Conservation (phyloP, 2,329 filamentous ascomycete species). For the Hysterium pulicare region DNA sequence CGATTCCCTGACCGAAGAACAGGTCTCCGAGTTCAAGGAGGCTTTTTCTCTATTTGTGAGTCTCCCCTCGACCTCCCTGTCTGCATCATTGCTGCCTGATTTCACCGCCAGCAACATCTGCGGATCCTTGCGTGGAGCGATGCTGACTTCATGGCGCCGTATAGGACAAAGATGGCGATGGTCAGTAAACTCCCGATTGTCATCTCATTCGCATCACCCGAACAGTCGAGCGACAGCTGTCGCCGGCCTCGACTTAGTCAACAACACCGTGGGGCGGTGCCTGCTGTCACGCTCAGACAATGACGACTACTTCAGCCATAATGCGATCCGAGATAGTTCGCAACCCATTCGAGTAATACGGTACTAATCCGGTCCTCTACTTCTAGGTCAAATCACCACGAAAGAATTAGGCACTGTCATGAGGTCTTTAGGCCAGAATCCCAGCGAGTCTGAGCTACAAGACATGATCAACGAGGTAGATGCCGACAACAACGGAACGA, state of each 20-base stretch:
- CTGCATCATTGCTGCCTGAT: slow-evolving; percentile 21
- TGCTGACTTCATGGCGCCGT: slow-evolving; percentile 2
- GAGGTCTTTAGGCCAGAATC: slow-evolving; percentile 61
- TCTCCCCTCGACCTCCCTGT: slow-evolving; percentile 25
- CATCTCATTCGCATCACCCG: background rate
- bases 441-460: slow-evolving; percentile 60
- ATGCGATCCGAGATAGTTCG: too few relatives aligned
- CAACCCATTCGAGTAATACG: background rate
- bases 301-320: background rate
- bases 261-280: background rate
- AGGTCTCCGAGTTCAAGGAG: slow-evolving; percentile 99
- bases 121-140: slow-evolving; percentile 8
- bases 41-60: slow-evolving; percentile 99
- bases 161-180: slow-evolving; percentile 59
- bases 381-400: slow-evolving; percentile 60
- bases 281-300: background rate
- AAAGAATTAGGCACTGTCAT: slow-evolving; percentile 63
- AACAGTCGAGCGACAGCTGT: background rate
- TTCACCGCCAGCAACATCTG: too few relatives aligned
- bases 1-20: slow-evolving; percentile 98
- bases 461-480: slow-evolving; percentile 68
- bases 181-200: slow-evolving; percentile 35
- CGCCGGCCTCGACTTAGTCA: background rate
- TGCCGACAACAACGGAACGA: slow-evolving; percentile 62
- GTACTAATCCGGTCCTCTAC: background rate